These are phyloP conservation scores for Adansonia madagascariensis DNA, from an alignment of 441 rosid species.

Conservation along the genomic window DNA sequence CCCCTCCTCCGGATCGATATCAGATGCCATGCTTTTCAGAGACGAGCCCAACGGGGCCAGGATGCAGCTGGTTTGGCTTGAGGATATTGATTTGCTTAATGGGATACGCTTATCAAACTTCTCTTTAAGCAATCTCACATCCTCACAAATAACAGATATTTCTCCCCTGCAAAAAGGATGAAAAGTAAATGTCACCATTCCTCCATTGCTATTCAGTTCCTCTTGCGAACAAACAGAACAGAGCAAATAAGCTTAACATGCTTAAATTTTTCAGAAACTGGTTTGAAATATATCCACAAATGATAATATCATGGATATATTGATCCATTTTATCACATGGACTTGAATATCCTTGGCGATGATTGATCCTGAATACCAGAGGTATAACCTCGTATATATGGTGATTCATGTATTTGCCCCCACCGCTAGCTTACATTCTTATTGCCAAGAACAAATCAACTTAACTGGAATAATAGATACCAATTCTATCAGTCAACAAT, in stretches of 20 bases:
- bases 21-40: constrained; percentile 44
- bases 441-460: neutral
- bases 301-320: neutral
- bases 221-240: neutral
- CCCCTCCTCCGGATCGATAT: constrained; percentile 33
- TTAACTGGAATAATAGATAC: neutral
- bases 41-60: constrained; percentile 72
- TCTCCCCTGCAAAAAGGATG: constrained; percentile 67
- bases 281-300: too few species aligned
- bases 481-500: neutral
- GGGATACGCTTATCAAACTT: constrained; percentile 69
- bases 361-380: constrained; percentile 8
- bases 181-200: neutral
- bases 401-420: neutral
- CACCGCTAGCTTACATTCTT: neutral
- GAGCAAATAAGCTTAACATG: neutral
- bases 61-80: constrained; percentile 81
- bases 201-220: neutral
- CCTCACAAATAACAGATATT: constrained; percentile 84
- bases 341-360: neutral
- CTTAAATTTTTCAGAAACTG: neutral
- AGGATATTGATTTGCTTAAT: constrained; percentile 66
- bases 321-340: neutral
- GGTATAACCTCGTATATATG: neutral
- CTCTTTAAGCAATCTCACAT: constrained; percentile 70